These are phyloP conservation scores for Cryptococcus sp. DNA, from an alignment of 1,284 basidiomycete species.

Conservation along the genomic window DNA sequence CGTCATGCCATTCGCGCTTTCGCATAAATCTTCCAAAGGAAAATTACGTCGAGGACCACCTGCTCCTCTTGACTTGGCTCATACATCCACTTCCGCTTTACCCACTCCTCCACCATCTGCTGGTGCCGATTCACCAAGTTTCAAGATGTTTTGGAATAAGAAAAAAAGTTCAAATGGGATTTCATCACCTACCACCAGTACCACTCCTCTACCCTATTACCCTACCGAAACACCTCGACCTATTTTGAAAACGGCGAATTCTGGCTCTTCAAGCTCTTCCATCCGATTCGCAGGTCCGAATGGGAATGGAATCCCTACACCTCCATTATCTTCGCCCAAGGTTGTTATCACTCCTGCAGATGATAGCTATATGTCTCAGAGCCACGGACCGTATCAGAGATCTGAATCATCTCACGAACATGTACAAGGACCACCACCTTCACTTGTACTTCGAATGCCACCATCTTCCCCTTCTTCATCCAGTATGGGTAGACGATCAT, in stretches of 20 bases:
- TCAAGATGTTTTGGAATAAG: constrained; percentile 30
- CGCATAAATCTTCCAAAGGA: constrained; percentile 2
- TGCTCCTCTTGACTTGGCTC: not conserved
- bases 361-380: no score
- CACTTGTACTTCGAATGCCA: no score
- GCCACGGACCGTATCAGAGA: no score
- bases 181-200: not conserved
- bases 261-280: constrained; percentile 6
- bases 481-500: constrained; percentile 14
- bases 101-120: not conserved
- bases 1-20: constrained; percentile 2
- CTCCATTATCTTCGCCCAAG: no score
- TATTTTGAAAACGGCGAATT: constrained; percentile 22
- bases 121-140: not conserved
- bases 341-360: no score
- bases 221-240: constrained; percentile 22
- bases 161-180: constrained; percentile 6
- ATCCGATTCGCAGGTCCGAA: constrained; percentile 21
- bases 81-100: not conserved
- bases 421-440: no score
- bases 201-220: not conserved
- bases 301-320: not conserved
- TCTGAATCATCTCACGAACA: no score
- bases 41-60: not conserved
- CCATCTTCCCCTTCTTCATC: no score